phyloP scores from a whole-genome alignment of 2,329 filamentous ascomycete genomes.

The Aspergillus sojae region DNA sequence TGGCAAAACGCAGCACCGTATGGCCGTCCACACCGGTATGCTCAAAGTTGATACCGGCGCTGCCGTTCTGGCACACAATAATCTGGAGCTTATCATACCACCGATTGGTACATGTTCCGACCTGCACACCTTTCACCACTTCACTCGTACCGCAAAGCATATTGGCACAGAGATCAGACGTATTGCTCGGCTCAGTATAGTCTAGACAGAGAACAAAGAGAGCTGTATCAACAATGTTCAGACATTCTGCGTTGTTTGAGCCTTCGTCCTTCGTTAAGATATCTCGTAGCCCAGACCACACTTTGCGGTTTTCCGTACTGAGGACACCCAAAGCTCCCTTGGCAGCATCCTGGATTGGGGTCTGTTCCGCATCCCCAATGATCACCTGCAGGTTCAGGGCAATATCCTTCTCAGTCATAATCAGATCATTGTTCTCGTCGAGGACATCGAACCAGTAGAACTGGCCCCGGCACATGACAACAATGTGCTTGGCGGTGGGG shows the following conservation, averaged over 20 bases:
- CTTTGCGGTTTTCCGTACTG: conserved; percentile 93
- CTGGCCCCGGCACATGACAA: conserved; percentile 91
- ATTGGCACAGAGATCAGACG: conserved; percentile 88
- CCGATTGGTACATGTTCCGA: conserved; percentile 94
- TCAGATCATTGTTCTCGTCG: conserved; percentile 89
- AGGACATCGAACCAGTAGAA: conserved; percentile 99
- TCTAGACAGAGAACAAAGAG: conserved; percentile 92
- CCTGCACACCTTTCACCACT: conserved; percentile 89
- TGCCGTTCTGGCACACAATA: conserved; percentile 98
- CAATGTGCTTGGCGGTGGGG: conserved; percentile 86
- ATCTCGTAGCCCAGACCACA: conserved; percentile 90
- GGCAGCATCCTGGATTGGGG: conserved; percentile 90
- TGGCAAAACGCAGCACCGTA: conserved; percentile 93
- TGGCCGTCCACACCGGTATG: conserved; percentile 98
- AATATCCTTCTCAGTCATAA: conserved; percentile 96
- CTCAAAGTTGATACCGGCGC: conserved; percentile 98
- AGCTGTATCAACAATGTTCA: conserved; percentile 93
- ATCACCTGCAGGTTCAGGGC: conserved; percentile 90
- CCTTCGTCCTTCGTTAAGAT: conserved; percentile 81
- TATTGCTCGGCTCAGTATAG: conserved; percentile 80
- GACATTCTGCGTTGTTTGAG: conserved; percentile 92
- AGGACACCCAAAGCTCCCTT: conserved; percentile 91
- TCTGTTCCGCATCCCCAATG: conserved; percentile 85
- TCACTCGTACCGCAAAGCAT: conserved; percentile 97
- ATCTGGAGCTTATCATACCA: conserved; percentile 99